Conservation (phyloP, 441 rosid genomes). For the Eruca vesicaria region DNA sequence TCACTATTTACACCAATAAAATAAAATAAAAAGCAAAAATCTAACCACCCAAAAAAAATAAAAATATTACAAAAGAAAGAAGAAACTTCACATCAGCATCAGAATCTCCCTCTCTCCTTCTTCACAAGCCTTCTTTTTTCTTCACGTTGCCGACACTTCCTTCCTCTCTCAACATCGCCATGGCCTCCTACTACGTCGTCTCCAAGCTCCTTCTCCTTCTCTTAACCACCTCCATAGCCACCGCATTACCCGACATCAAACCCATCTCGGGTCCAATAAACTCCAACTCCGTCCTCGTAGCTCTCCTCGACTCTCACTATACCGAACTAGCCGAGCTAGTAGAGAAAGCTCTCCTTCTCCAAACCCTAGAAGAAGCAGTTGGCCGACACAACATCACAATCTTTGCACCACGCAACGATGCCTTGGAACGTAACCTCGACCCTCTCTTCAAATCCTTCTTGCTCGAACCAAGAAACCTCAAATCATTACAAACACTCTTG, state of each 20-base stretch:
- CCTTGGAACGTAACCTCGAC: conserved; percentile 53
- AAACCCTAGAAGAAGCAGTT: conserved; percentile 49
- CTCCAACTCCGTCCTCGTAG: conserved; percentile 60
- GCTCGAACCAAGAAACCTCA: conserved; percentile 60
- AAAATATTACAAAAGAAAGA: background rate
- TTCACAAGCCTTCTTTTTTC: conserved; percentile 29
- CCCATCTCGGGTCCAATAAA: conserved; percentile 42
- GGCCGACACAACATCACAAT: conserved; percentile 55
- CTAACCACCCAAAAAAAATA: conserved; percentile 8
- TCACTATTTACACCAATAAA: background rate
- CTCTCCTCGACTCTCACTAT: conserved; percentile 62
- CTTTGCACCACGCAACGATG: conserved; percentile 61
- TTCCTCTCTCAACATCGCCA: conserved; percentile 12
- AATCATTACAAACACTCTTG: conserved; percentile 49
- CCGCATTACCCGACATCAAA: conserved; percentile 46
- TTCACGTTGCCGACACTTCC: conserved; percentile 15
- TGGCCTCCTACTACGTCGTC: conserved; percentile 11
- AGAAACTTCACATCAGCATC: conserved; percentile 27
- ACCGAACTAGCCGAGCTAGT: conserved; percentile 60
- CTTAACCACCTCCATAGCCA: conserved; percentile 4
- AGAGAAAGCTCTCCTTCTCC: conserved; percentile 60
- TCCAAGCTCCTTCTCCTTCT: conserved; percentile 14
- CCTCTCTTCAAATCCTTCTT: conserved; percentile 60
- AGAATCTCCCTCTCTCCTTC: conserved; percentile 26
- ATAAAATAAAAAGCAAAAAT: background rate